phyloP scores from a whole-genome alignment of 2,329 filamentous ascomycete genomes.

The Diaporthe sp. region DNA sequence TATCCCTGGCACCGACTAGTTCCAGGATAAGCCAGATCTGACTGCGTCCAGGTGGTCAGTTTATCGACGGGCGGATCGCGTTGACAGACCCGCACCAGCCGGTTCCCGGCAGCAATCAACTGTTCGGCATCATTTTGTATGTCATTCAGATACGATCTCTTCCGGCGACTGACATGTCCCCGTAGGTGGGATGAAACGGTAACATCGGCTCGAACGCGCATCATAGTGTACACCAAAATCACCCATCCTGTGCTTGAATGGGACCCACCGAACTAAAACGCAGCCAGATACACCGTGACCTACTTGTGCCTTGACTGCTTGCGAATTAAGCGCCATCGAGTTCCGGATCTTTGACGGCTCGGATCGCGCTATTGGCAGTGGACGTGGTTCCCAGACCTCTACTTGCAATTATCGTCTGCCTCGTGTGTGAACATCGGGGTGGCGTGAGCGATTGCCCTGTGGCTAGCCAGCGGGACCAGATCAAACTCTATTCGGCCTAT shows the following conservation, averaged over 20 bases:
- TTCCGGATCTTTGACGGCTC: neutral
- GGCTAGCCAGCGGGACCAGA: neutral
- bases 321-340: no score
- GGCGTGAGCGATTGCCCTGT: neutral
- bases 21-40: neutral
- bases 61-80: neutral
- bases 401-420: neutral
- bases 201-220: neutral
- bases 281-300: neutral
- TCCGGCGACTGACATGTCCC: neutral
- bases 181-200: neutral
- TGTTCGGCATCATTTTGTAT: neutral
- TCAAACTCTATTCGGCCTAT: conserved; percentile 7
- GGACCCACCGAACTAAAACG: neutral
- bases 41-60: neutral
- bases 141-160: neutral
- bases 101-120: neutral
- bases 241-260: neutral
- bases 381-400: neutral
- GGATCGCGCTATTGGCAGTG: neutral
- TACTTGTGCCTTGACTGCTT: neutral
- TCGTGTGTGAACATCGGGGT: neutral
- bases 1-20: neutral
- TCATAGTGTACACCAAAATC: neutral
- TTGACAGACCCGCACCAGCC: neutral